Percentiles rank a stretch among this genome's conserved stretches.
Conservation (phyloP, 768 basidiomycete genomes). For the Auriscalpium vulgare region DNA sequence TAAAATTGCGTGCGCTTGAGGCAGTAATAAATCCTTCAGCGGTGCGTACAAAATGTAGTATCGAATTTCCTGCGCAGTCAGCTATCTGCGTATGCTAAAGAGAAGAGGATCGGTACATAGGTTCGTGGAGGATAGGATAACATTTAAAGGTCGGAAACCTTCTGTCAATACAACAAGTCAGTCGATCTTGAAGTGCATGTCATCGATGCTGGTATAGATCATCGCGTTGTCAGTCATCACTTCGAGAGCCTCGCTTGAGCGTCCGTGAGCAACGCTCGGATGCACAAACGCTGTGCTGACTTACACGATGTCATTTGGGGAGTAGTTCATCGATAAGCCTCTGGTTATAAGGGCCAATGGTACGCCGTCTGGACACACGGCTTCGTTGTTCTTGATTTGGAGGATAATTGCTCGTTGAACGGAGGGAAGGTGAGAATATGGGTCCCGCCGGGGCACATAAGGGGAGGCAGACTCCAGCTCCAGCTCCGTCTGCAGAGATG, state of each 20-base stretch:
- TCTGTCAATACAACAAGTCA: not conserved
- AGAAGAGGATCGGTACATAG: no score
- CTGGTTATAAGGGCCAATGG: not conserved
- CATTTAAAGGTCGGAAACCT: no score
- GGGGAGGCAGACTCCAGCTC: not conserved
- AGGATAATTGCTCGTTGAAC: constrained; percentile 12
- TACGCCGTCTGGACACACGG: constrained; percentile 6
- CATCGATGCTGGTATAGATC: not conserved
- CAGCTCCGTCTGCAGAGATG: not conserved
- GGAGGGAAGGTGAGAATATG: constrained; percentile 10
- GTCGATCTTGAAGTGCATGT: not conserved
- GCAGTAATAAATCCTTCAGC: no score
- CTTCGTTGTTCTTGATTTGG: constrained; percentile 10
- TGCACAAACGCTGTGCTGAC: not conserved
- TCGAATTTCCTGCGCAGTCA: no score
- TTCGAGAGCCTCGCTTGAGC: constrained; percentile 1
- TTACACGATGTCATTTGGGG: not conserved
- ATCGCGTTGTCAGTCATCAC: not conserved
- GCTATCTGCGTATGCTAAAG: no score
- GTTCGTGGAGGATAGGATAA: no score
- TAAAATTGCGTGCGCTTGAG: no score
- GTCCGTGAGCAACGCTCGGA: no score
- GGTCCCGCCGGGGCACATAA: constrained; percentile 7
- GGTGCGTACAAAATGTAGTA: no score
- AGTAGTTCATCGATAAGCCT: not conserved